Conservation (phyloP, 352 stramenopile species). For the Bremia lactucae region DNA sequence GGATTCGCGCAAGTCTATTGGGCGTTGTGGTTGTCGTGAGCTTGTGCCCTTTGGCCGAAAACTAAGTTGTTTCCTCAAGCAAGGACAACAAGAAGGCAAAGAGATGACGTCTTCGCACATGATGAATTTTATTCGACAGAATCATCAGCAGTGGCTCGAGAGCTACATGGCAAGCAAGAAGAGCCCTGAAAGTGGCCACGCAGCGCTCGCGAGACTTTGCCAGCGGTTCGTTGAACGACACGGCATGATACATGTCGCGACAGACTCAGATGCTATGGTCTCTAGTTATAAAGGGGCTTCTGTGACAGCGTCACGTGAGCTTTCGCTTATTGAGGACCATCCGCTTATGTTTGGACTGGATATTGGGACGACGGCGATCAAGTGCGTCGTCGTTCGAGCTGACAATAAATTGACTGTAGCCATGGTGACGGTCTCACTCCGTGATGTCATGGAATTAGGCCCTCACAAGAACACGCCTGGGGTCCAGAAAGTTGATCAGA, state of each 20-base stretch:
- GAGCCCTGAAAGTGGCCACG: constrained; percentile 32
- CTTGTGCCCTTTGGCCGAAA: constrained; percentile 27
- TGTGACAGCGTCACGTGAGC: too few species aligned
- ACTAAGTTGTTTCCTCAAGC: constrained; percentile 20
- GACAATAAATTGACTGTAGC: constrained; percentile 20
- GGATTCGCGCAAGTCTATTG: constrained; percentile 31
- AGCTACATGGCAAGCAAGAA: constrained; percentile 29
- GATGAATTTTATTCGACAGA: constrained; percentile 29
- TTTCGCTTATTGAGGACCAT: constrained; percentile 11
- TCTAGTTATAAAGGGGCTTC: constrained; percentile 2
- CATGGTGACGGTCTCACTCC: constrained; percentile 25
- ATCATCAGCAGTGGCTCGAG: constrained; percentile 25
- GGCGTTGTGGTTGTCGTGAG: constrained; percentile 27
- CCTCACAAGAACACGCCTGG: constrained; percentile 9
- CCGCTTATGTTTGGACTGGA: constrained; percentile 47
- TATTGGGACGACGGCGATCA: constrained; percentile 69
- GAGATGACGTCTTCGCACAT: constrained; percentile 36
- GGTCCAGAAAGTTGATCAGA: constrained; percentile 37
- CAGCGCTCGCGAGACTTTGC: constrained; percentile 25
- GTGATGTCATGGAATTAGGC: constrained; percentile 16
- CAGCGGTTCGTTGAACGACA: constrained; percentile 30
- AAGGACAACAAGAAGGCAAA: constrained; percentile 9
- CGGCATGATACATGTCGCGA: constrained; percentile 14
- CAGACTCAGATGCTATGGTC: neutral
- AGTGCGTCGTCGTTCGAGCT: constrained; percentile 47